These are phyloP conservation scores for Sordariomycetes sp. DNA, from an alignment of 2,329 filamentous ascomycete species.

Conservation along the genomic window DNA sequence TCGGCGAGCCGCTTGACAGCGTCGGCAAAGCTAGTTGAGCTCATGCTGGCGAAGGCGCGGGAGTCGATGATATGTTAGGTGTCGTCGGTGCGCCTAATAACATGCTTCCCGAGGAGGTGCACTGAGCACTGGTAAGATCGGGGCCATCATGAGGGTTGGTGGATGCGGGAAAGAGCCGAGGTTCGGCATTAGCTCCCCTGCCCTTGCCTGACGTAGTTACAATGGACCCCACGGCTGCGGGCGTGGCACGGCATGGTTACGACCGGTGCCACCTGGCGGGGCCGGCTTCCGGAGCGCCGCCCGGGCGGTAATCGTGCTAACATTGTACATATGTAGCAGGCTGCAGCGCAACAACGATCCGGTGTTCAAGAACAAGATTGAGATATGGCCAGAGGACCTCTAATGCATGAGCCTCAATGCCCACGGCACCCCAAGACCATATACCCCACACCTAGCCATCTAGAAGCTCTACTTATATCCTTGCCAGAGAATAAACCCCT, in stretches of 20 bases:
- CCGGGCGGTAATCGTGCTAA: no score
- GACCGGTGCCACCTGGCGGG: no score
- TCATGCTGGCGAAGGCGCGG: conserved; percentile 25
- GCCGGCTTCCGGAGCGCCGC: no score
- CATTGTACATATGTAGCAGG: no score
- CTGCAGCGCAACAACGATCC: no score
- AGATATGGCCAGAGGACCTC: no score
- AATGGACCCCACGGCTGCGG: background rate
- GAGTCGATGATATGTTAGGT: background rate
- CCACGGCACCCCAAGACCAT: no score
- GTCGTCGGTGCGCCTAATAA: background rate
- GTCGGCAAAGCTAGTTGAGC: conserved; percentile 63
- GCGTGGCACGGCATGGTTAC: background rate
- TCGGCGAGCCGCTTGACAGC: conserved; percentile 80
- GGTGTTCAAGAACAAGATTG: no score
- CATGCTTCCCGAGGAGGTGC: background rate
- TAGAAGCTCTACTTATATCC: no score
- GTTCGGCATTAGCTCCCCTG: conserved; percentile 1
- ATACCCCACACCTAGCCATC: no score
- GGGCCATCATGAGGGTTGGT: background rate
- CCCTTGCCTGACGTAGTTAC: background rate
- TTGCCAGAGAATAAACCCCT: no score
- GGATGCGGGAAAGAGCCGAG: background rate
- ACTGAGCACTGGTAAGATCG: background rate
- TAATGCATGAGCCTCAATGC: no score